phyloP scores from a whole-genome alignment of 305 asterid species.

The Lippia alba region DNA sequence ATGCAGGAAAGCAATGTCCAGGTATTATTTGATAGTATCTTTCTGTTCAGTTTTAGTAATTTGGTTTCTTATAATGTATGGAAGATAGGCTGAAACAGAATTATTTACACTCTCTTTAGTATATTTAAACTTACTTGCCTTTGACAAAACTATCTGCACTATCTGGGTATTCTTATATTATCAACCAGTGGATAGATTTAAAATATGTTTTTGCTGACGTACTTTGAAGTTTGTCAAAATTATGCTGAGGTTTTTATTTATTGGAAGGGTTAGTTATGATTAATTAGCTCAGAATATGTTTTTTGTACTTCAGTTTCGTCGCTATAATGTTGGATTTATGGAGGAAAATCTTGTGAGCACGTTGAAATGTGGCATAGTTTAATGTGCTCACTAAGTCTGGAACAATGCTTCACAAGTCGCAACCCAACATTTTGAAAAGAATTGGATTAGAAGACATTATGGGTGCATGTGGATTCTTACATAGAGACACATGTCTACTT shows the following conservation, averaged over 20 bases:
- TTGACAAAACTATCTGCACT: neutral
- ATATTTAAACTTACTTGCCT: slow-evolving; percentile 9
- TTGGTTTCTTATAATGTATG: slow-evolving; percentile 14
- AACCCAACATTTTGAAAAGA: neutral
- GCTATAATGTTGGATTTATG: slow-evolving; percentile 11
- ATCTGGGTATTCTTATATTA: slow-evolving; percentile 5
- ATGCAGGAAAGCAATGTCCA: slow-evolving; percentile 96
- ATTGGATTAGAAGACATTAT: neutral
- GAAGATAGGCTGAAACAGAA: slow-evolving; percentile 7
- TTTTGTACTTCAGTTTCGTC: neutral
- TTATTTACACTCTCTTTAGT: neutral
- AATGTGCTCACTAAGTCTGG: neutral
- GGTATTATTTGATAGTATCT: slow-evolving; percentile 44
- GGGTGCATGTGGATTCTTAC: slow-evolving; percentile 17
- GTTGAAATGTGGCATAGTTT: neutral
- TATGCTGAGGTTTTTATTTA: neutral
- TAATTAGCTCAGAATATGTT: slow-evolving; percentile 18
- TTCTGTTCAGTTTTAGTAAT: neutral
- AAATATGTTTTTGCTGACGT: neutral
- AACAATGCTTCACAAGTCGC: neutral
- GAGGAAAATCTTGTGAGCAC: slow-evolving; percentile 13
- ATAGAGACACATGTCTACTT: slow-evolving; percentile 6
- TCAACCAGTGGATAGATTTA: slow-evolving; percentile 3
- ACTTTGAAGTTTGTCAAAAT: neutral
- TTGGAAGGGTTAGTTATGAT: slow-evolving; percentile 14